Conservation (phyloP, 2,329 filamentous ascomycete species). For the Botryotinia calthae region DNA sequence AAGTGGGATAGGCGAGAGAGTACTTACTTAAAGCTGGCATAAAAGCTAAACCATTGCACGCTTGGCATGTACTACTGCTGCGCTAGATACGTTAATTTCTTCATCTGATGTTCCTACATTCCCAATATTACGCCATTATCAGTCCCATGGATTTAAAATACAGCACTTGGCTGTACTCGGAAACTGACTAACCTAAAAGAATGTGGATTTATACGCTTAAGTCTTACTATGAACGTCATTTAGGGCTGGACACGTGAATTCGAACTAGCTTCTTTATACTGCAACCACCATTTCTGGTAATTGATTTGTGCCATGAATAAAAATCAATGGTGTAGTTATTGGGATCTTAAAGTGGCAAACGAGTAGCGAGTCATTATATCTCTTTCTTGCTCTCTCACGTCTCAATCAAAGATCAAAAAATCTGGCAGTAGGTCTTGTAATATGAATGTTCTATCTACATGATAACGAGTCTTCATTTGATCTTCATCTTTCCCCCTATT, state of each 20-base stretch:
- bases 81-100: neutral
- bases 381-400: neutral
- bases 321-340: neutral
- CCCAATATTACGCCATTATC: neutral
- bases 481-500: neutral
- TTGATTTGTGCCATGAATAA: neutral
- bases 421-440: neutral
- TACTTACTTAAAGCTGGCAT: neutral
- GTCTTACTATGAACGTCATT: neutral
- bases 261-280: neutral
- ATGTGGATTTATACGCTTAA: neutral
- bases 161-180: neutral
- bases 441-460: neutral
- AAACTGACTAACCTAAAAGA: neutral
- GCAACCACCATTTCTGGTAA: neutral
- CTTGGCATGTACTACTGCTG: neutral
- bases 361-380: neutral
- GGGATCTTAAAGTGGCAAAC: neutral
- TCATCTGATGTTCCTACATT: neutral
- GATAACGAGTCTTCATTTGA: neutral
- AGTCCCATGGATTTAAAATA: neutral
- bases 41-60: neutral
- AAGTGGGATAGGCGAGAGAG: neutral
- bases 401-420: rapidly evolving
- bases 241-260: neutral